phyloP scores from a whole-genome alignment of 1,284 basidiomycete species.

The Puccinia coronata region DNA sequence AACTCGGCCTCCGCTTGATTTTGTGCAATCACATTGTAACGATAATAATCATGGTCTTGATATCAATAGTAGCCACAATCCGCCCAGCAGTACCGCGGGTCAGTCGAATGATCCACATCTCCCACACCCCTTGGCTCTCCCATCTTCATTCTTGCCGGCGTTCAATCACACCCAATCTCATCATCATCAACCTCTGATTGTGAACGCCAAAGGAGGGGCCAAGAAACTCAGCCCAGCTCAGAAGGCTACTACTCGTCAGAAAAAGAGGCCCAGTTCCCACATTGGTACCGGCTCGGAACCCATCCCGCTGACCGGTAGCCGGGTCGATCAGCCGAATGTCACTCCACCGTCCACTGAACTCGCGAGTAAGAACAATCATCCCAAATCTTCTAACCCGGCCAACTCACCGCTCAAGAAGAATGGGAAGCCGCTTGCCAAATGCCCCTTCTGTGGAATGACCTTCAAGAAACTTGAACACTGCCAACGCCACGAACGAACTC shows the following conservation, averaged over 20 bases:
- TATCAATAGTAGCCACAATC: background rate
- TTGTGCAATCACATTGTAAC: background rate
- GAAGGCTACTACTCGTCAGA: background rate
- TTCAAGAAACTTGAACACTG: conserved; percentile 50
- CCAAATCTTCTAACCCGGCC: background rate
- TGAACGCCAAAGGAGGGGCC: background rate
- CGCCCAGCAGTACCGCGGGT: background rate
- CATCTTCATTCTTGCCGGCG: background rate
- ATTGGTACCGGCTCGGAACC: background rate
- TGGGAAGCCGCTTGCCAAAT: conserved; percentile 41
- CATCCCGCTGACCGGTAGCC: background rate
- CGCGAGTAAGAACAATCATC: background rate
- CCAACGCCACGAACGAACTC: conserved; percentile 48
- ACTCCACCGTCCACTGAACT: background rate
- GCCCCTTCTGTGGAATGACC: conserved; percentile 47
- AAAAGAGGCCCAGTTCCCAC: background rate
- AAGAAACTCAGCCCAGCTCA: background rate
- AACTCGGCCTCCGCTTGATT: conserved; percentile 4
- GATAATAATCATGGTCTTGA: background rate
- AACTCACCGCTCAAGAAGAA: conserved; percentile 17
- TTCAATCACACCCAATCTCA: background rate
- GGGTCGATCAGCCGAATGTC: background rate
- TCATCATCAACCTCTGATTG: conserved; percentile 1
- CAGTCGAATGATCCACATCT: background rate
- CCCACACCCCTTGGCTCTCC: background rate